Evolutionary conservation across 108 stramenopile genomes (phyloP).

Genomic region (Nitzschia putrida): DNA sequence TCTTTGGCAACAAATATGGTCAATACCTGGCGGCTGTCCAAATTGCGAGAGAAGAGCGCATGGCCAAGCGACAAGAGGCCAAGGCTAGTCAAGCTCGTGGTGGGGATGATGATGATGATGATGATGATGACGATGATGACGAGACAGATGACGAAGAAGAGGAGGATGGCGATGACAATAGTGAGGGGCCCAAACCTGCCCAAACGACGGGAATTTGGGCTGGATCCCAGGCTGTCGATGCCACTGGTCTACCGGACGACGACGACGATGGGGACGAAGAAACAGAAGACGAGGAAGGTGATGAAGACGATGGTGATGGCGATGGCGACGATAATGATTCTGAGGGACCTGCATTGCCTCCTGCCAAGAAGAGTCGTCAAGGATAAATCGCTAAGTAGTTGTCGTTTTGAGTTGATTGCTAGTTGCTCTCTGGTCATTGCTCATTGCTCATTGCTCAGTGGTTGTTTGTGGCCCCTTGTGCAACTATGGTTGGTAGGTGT

Average conservation of each 20-base stretch:
- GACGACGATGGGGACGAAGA: constrained; percentile 52
- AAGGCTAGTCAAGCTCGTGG: constrained; percentile 12
- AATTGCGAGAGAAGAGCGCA: constrained; percentile 78
- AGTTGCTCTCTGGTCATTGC: too few species aligned
- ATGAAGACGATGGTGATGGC: constrained; percentile 25
- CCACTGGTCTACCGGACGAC: constrained; percentile 46
- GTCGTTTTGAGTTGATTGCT: too few species aligned
- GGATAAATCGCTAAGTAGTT: constrained; percentile 13
- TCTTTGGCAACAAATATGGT: constrained; percentile 99
- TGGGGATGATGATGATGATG: constrained; percentile 25
- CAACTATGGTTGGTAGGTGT: too few species aligned
- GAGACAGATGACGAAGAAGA: constrained; percentile 57
- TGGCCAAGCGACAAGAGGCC: constrained; percentile 37
- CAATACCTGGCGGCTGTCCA: constrained; percentile 98
- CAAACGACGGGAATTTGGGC: constrained; percentile 74
- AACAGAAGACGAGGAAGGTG: constrained; percentile 24
- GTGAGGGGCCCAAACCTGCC: constrained; percentile 72
- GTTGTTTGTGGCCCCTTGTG: too few species aligned
- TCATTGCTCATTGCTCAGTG: too few species aligned
- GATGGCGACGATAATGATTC: constrained; percentile 18
- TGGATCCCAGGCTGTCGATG: constrained; percentile 64
- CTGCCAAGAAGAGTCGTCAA: constrained; percentile 28
- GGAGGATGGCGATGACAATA: constrained; percentile 60
- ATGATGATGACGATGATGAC: constrained; percentile 50
- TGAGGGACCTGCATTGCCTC: constrained; percentile 38